Evolutionary conservation across 495 filamentous ascomycete species (phyloP).

Genomic region (Massariosphaeria phaeospora): DNA sequence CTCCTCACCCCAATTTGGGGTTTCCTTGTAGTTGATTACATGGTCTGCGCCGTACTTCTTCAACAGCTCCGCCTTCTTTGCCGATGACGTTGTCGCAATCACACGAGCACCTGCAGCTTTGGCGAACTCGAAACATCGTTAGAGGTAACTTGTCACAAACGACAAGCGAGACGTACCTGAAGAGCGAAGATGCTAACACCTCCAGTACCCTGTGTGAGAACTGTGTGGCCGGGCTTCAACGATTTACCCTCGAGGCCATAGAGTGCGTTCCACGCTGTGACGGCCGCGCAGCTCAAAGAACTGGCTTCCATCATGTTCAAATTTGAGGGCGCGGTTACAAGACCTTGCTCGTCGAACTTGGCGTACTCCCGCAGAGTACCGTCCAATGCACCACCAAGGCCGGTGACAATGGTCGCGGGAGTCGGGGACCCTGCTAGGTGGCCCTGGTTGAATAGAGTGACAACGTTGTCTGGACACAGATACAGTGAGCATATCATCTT

Average conservation of each 20-base stretch:
- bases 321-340: constrained; percentile 61
- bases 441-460: constrained; percentile 74
- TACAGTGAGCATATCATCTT: no score
- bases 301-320: constrained; percentile 59
- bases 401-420: constrained; percentile 43
- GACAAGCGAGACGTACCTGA: constrained; percentile 48
- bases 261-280: constrained; percentile 80
- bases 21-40: constrained; percentile 49
- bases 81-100: constrained; percentile 72
- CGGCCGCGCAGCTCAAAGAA: constrained; percentile 65
- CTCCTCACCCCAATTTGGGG: constrained; percentile 41
- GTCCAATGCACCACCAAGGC: constrained; percentile 66
- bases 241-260: constrained; percentile 58
- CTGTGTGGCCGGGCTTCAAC: constrained; percentile 62
- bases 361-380: constrained; percentile 70
- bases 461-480: constrained; percentile 53
- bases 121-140: constrained; percentile 56
- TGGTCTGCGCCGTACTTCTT: constrained; percentile 85
- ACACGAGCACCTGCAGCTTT: constrained; percentile 76
- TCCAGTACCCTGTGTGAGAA: constrained; percentile 77
- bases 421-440: constrained; percentile 61
- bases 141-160: background rate
- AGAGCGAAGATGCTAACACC: constrained; percentile 75
- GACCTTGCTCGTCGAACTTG: constrained; percentile 61
- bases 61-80: constrained; percentile 59